phyloP scores from a whole-genome alignment of 108 stramenopile genomes.

The Pseudonitzschia delicatissima region DNA sequence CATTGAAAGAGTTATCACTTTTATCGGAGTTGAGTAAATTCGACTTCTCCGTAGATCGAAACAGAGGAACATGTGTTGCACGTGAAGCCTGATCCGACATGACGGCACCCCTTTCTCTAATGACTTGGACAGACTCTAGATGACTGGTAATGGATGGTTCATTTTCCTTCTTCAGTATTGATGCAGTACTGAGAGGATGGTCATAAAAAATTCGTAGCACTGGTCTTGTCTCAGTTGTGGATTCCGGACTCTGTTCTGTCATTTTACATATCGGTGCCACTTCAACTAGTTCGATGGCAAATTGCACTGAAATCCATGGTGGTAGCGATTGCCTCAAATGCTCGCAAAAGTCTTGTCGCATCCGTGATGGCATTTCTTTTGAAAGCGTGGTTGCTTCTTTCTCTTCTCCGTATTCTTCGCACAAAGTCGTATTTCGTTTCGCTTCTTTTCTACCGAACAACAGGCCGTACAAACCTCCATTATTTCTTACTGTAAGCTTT shows the following conservation, averaged over 20 bases:
- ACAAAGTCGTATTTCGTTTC: background rate
- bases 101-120: no score
- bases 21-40: no score
- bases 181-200: background rate
- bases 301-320: background rate
- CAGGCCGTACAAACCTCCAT: background rate
- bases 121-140: no score
- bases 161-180: background rate
- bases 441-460: background rate
- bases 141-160: no score
- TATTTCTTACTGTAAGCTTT: background rate
- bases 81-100: no score
- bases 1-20: no score
- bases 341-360: constrained; percentile 29
- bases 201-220: background rate
- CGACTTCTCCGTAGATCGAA: no score
- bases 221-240: background rate
- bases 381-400: background rate
- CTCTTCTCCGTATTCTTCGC: background rate
- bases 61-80: no score
- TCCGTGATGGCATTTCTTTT: constrained; percentile 13
- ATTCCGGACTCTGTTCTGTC: no score
- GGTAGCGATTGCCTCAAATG: constrained; percentile 13
- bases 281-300: constrained; percentile 20
- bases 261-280: constrained; percentile 2